phyloP scores from a whole-genome alignment of 345 rosid genomes.

The Brassica juncea region DNA sequence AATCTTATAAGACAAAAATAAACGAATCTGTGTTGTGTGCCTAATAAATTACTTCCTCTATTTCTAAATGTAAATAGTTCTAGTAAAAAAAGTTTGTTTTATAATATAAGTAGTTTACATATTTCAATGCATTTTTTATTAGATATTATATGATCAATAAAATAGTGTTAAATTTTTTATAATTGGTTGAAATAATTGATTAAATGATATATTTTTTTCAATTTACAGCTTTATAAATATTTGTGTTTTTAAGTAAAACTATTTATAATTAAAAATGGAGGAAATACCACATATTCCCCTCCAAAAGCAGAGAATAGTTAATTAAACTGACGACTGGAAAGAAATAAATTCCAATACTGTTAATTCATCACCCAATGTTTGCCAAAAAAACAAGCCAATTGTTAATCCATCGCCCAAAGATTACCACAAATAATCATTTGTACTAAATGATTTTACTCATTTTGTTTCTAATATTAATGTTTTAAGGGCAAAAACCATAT shows the following conservation, averaged over 20 bases:
- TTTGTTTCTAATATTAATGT: neutral
- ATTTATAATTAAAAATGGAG: too few species aligned
- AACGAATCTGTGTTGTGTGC: neutral
- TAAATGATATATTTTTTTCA: too few species aligned
- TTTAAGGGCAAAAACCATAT: constrained; percentile 6
- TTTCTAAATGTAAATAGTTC: too few species aligned
- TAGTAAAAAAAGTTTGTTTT: too few species aligned
- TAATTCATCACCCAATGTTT: neutral
- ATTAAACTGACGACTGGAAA: neutral
- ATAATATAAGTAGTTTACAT: too few species aligned
- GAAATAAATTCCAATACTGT: neutral
- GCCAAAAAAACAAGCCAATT: neutral
- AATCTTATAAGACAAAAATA: neutral
- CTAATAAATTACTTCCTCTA: neutral
- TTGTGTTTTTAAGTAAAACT: too few species aligned
- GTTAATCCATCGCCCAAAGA: neutral
- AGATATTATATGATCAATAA: too few species aligned
- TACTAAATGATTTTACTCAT: neutral
- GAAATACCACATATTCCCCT: neutral
- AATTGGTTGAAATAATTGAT: too few species aligned
- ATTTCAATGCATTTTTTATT: too few species aligned
- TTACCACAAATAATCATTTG: constrained; percentile 1
- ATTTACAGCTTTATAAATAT: too few species aligned
- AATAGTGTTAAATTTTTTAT: too few species aligned
- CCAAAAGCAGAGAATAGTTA: neutral